Conservation (phyloP, 805 yeast genomes). For the Wickerhamiella australiensis region DNA sequence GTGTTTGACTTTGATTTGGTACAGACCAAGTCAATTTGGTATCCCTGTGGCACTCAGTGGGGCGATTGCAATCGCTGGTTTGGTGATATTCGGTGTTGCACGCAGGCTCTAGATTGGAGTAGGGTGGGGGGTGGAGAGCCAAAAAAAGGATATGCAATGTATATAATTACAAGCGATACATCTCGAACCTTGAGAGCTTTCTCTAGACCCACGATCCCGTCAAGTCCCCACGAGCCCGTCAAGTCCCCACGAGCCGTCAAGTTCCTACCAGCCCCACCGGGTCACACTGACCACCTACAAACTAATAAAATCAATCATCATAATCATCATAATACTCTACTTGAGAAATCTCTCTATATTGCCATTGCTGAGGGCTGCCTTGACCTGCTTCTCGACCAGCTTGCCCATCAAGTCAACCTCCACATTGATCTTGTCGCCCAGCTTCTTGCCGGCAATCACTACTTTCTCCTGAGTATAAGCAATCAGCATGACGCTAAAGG, state of each 20-base stretch:
- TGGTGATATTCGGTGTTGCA: neutral
- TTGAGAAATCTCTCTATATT: constrained; percentile 2
- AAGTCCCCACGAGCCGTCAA: too few relatives aligned
- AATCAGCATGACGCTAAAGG: constrained; percentile 81
- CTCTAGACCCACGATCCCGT: too few relatives aligned
- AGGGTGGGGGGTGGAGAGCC: too few relatives aligned
- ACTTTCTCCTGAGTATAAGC: constrained; percentile 81
- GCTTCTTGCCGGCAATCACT: constrained; percentile 48
- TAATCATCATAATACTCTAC: neutral
- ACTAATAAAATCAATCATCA: neutral
- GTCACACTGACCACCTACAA: too few relatives aligned
- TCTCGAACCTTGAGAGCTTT: too few relatives aligned
- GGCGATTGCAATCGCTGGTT: neutral
- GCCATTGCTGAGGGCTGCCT: constrained; percentile 33
- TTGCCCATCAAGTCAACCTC: constrained; percentile 95
- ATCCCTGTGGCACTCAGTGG: constrained; percentile 5
- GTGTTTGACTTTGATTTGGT: constrained; percentile 8
- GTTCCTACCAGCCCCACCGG: too few relatives aligned
- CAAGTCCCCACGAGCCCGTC: too few relatives aligned
- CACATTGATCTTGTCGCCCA: constrained; percentile 63
- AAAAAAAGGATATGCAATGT: too few relatives aligned
- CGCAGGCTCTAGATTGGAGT: neutral
- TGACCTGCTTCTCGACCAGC: constrained; percentile 76
- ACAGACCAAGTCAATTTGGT: neutral
- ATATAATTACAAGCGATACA: too few relatives aligned